Evolutionary conservation across 306 rosid genomes (phyloP).

Genomic region (Cercis canadensis): DNA sequence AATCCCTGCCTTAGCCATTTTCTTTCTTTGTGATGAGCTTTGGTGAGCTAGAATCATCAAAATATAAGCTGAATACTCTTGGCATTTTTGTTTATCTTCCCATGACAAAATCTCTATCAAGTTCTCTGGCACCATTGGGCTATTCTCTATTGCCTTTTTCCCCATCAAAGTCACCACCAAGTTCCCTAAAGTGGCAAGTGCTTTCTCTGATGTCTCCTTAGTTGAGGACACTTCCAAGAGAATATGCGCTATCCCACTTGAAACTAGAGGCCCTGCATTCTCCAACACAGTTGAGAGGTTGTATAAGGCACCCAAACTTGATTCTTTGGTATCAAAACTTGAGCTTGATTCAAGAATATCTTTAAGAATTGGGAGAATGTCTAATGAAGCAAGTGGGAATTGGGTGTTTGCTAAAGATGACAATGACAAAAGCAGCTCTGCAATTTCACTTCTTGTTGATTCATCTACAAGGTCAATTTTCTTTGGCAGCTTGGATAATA

Average conservation of each 20-base stretch:
- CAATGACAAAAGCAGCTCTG: conserved; percentile 66
- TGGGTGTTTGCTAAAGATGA: conserved; percentile 76
- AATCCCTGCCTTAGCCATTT: conserved; percentile 76
- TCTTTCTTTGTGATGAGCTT: conserved; percentile 75
- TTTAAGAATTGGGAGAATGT: conserved; percentile 57
- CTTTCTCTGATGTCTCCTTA: conserved; percentile 68
- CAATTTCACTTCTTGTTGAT: conserved; percentile 55
- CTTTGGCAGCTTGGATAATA: conserved; percentile 69
- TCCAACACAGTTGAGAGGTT: conserved; percentile 80
- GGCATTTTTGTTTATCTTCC: conserved; percentile 86
- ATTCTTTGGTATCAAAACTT: conserved; percentile 52
- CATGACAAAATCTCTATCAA: conserved; percentile 81
- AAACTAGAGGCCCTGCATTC: conserved; percentile 61
- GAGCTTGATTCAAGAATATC: conserved; percentile 51
- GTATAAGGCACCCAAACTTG: conserved; percentile 67
- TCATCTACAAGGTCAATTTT: conserved; percentile 61
- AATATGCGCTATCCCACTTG: conserved; percentile 61
- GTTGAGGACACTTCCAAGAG: conserved; percentile 52
- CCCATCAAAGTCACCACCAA: conserved; percentile 82
- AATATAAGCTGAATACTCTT: conserved; percentile 78
- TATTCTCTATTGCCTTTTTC: conserved; percentile 76
- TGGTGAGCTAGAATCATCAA: conserved; percentile 93
- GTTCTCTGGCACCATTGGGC: conserved; percentile 59
- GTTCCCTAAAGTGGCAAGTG: conserved; percentile 81
- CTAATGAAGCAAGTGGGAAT: conserved; percentile 58